A percentile compares a stretch with the other conserved stretches of the same genome.
phyloP scores from a whole-genome alignment of 2,329 filamentous ascomycete genomes.

The Pseudohalonectria lignicola region DNA sequence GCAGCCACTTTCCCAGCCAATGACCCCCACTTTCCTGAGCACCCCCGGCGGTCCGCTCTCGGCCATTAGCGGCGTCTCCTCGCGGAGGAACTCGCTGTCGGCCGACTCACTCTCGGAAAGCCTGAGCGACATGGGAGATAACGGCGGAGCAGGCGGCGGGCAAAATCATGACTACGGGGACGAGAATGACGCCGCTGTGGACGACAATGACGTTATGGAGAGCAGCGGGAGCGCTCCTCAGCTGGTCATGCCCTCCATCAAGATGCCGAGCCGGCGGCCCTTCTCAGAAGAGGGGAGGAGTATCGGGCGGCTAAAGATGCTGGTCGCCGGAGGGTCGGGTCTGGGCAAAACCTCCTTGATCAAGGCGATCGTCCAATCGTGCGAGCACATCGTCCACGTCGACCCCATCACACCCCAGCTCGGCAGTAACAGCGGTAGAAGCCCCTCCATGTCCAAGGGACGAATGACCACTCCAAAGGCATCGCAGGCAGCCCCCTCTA shows the following conservation, averaged over 20 bases:
- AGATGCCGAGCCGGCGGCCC: constrained; percentile 77
- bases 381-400: constrained; percentile 88
- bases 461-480: constrained; percentile 8
- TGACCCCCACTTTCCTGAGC: constrained; percentile 29
- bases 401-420: constrained; percentile 45
- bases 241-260: constrained; percentile 95
- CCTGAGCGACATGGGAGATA: constrained; percentile 9
- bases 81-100: constrained; percentile 36
- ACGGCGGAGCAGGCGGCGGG: neutral
- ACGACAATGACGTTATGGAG: constrained; percentile 16
- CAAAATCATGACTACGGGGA: neutral
- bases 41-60: constrained; percentile 23
- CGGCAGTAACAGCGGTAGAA: constrained; percentile 6
- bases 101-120: constrained; percentile 34
- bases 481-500: neutral
- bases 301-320: constrained; percentile 79
- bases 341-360: constrained; percentile 85
- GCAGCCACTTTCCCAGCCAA: constrained; percentile 23
- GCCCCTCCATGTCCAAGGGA: constrained; percentile 4
- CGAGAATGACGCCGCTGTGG: constrained; percentile 26
- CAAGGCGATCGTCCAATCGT: constrained; percentile 74
- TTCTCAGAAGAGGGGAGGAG: constrained; percentile 81
- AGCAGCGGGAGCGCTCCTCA: constrained; percentile 48
- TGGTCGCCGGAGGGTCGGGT: constrained; percentile 70
- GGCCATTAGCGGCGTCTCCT: constrained; percentile 36